Percentiles rank a stretch among this genome's conserved stretches.
Evolutionary conservation across 805 yeast species (phyloP).

Genomic region (Jamesozyma piceae): DNA sequence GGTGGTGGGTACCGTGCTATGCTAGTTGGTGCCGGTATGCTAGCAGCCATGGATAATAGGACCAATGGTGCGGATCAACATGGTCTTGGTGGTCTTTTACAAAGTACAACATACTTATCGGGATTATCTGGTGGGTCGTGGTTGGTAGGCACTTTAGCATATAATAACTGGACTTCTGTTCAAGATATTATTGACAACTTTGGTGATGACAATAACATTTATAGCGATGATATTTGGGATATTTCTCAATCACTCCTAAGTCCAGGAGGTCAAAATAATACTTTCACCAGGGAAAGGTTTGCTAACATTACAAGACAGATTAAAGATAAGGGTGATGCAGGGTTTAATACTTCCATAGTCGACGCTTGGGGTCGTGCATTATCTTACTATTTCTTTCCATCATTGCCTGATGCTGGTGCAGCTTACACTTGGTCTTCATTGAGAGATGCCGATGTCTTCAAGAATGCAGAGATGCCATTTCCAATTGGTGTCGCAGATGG

Average conservation of each 20-base stretch:
- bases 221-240: slow-evolving; percentile 49
- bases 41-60: slow-evolving; percentile 74
- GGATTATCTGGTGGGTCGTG: slow-evolving; percentile 84
- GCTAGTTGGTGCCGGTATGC: slow-evolving; percentile 75
- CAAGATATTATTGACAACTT: slow-evolving; percentile 41
- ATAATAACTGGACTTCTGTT: slow-evolving; percentile 66
- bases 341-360: slow-evolving; percentile 54
- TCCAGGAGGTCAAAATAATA: slow-evolving; percentile 53
- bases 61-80: slow-evolving; percentile 44
- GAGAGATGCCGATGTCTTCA: slow-evolving; percentile 50
- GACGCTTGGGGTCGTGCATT: slow-evolving; percentile 76
- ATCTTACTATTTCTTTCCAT: slow-evolving; percentile 62
- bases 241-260: slow-evolving; percentile 50
- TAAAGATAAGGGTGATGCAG: slow-evolving; percentile 46
- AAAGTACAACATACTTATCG: slow-evolving; percentile 57
- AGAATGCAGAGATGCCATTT: slow-evolving; percentile 58
- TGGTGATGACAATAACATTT: slow-evolving; percentile 29
- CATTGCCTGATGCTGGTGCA: slow-evolving; percentile 50
- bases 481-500: slow-evolving; percentile 60
- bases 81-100: slow-evolving; percentile 68
- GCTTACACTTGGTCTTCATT: slow-evolving; percentile 53
- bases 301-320: slow-evolving; percentile 44
- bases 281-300: slow-evolving; percentile 44
- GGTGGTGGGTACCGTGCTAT: slow-evolving; percentile 94
- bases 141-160: slow-evolving; percentile 59